Conservation (phyloP, 805 yeast genomes). For the Myxozyma kluyveri region DNA sequence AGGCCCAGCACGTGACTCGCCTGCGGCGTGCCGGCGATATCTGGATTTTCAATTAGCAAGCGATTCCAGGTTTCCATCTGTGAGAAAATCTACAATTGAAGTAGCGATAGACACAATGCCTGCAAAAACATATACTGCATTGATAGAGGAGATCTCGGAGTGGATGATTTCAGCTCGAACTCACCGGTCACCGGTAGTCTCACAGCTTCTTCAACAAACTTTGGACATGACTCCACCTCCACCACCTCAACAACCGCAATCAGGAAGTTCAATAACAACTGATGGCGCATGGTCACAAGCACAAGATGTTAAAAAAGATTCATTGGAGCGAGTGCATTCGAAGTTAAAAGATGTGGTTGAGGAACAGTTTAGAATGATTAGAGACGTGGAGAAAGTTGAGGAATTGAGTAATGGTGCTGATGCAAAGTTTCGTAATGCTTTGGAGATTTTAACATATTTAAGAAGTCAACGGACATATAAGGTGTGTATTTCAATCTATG, state of each 20-base stretch:
- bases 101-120: conserved; percentile 11
- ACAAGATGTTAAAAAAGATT: conserved; percentile 1
- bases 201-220: conserved; percentile 21
- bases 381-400: background rate
- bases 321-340: conserved; percentile 13
- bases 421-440: conserved; percentile 34
- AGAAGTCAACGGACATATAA: conserved; percentile 72
- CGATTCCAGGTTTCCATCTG: too few relatives aligned
- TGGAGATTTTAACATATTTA: conserved; percentile 62
- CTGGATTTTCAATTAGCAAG: too few relatives aligned
- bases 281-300: conserved; percentile 11
- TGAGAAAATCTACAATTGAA: too few relatives aligned
- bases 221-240: conserved; percentile 27
- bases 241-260: conserved; percentile 12
- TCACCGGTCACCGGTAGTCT: conserved; percentile 10
- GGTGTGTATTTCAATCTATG: conserved; percentile 39
- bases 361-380: conserved; percentile 5
- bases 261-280: background rate
- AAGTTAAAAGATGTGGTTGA: conserved; percentile 3
- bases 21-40: too few relatives aligned
- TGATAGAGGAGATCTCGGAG: conserved; percentile 19
- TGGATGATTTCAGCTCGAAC: conserved; percentile 20
- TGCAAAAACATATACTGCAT: conserved; percentile 9
- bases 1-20: too few relatives aligned
- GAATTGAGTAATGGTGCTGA: background rate